Evolutionary conservation across 2,329 filamentous ascomycete genomes (phyloP).

Genomic region (Dactylellina sp.): DNA sequence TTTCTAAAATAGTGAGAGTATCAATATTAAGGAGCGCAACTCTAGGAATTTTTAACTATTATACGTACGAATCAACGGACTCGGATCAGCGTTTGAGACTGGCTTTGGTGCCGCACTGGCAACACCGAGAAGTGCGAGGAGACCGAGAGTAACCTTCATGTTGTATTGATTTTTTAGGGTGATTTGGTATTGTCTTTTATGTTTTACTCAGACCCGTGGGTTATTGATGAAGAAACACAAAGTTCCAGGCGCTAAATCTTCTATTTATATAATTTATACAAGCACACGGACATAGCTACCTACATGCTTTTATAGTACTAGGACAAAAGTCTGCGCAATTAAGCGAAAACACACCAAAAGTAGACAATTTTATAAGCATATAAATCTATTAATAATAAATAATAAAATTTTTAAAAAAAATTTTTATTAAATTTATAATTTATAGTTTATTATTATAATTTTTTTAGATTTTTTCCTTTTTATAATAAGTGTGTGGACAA

Average conservation of each 20-base stretch:
- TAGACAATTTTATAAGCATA: too few relatives aligned
- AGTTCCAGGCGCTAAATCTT: constrained; percentile 18
- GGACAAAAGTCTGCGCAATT: too few relatives aligned
- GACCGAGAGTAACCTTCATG: constrained; percentile 43
- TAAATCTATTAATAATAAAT: too few relatives aligned
- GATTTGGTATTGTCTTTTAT: constrained; percentile 1
- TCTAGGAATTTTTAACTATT: too few relatives aligned
- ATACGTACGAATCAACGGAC: constrained; percentile 24
- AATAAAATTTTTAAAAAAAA: too few relatives aligned
- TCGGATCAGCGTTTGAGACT: constrained; percentile 19
- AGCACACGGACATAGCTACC: constrained; percentile 5
- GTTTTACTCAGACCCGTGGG: constrained; percentile 15
- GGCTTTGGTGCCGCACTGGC: constrained; percentile 34
- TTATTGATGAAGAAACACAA: constrained; percentile 32
- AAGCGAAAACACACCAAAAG: too few relatives aligned
- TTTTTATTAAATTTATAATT: too few relatives aligned
- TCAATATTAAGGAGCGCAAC: constrained; percentile 1
- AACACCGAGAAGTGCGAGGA: constrained; percentile 40
- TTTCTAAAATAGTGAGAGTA: constrained; percentile 13
- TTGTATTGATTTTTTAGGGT: constrained; percentile 14
- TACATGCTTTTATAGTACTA: too few relatives aligned
- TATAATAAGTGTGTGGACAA: too few relatives aligned
- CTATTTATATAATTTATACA: constrained; percentile 37
- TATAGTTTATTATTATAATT: too few relatives aligned
- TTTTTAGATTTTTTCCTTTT: too few relatives aligned